A percentile compares a stretch with the other conserved stretches of the same genome.
Conservation (phyloP, 1,139 yeast species). For the Kodamaea ohmeri region DNA sequence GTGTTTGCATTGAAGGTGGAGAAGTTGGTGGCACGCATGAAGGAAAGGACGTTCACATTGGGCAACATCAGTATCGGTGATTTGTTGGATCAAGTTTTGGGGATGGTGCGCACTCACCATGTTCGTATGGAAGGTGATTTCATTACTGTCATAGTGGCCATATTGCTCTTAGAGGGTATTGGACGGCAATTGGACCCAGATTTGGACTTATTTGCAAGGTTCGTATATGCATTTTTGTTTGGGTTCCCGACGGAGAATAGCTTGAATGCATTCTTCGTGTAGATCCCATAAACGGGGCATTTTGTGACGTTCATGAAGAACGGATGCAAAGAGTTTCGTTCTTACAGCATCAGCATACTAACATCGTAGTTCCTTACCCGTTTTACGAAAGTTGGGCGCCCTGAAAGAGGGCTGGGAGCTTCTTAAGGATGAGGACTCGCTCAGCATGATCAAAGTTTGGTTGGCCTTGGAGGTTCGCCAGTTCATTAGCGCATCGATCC, state of each 20-base stretch:
- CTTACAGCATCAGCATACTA: too few relatives aligned
- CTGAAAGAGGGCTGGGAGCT: constrained; percentile 63
- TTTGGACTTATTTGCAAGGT: constrained; percentile 91
- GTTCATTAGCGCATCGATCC: constrained; percentile 79
- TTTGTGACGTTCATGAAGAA: too few relatives aligned
- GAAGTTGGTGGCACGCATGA: constrained; percentile 74
- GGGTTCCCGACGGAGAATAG: constrained; percentile 53
- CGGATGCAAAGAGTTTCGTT: too few relatives aligned
- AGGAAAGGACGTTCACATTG: constrained; percentile 83
- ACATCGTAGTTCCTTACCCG: constrained; percentile 73
- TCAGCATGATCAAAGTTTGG: constrained; percentile 90
- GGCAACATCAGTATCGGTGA: constrained; percentile 94
- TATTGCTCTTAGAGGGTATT: constrained; percentile 84
- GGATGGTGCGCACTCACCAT: constrained; percentile 91
- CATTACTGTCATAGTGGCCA: constrained; percentile 89
- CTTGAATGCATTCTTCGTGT: constrained; percentile 13
- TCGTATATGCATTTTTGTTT: constrained; percentile 63
- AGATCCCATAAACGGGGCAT: too few relatives aligned
- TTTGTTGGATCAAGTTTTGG: constrained; percentile 76
- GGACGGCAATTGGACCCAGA: constrained; percentile 94
- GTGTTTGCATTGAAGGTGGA: constrained; percentile 86
- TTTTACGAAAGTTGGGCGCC: constrained; percentile 77
- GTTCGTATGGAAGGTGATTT: constrained; percentile 98
- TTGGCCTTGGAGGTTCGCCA: constrained; percentile 84
- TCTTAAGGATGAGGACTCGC: constrained; percentile 54